These are phyloP conservation scores for Picea sitchensis DNA, from an alignment of 75 land plant genomes.

Conservation along the genomic window DNA sequence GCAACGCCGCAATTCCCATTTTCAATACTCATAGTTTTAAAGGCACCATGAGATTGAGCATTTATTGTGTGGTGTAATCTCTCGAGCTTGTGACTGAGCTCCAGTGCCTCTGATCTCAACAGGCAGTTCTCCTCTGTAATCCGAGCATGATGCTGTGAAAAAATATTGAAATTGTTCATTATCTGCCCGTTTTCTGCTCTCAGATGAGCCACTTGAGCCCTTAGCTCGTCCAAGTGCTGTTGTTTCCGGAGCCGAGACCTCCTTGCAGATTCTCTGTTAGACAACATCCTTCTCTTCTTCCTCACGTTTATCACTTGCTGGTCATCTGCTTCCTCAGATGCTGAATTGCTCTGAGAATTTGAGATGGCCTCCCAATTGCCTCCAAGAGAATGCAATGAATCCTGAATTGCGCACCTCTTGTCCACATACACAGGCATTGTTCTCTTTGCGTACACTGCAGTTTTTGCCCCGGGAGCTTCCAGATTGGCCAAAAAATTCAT, in stretches of 20 bases:
- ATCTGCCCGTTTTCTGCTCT: conserved; percentile 59
- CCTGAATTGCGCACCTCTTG: background rate
- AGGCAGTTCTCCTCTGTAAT: conserved; percentile 53
- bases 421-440: background rate
- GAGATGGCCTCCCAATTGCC: background rate
- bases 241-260: conserved; percentile 83
- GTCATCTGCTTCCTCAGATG: conserved; percentile 54
- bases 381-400: background rate
- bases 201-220: conserved; percentile 49
- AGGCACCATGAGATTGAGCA: too few species aligned
- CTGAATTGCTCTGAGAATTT: conserved; percentile 27
- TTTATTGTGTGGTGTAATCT: too few species aligned
- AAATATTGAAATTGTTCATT: conserved; percentile 29
- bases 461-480: background rate
- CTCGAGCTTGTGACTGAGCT: conserved; percentile 45
- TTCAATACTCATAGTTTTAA: too few species aligned
- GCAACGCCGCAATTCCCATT: background rate
- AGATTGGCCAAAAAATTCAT: background rate
- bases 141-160: conserved; percentile 44
- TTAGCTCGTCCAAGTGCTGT: conserved; percentile 79
- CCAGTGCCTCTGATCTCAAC: conserved; percentile 43
- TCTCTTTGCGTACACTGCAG: background rate
- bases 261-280: conserved; percentile 83
- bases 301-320: conserved; percentile 41
- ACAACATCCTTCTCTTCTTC: conserved; percentile 69